Evolutionary conservation across 192 early-diverging fungal species (phyloP).

Genomic region (Dissophora ornata): DNA sequence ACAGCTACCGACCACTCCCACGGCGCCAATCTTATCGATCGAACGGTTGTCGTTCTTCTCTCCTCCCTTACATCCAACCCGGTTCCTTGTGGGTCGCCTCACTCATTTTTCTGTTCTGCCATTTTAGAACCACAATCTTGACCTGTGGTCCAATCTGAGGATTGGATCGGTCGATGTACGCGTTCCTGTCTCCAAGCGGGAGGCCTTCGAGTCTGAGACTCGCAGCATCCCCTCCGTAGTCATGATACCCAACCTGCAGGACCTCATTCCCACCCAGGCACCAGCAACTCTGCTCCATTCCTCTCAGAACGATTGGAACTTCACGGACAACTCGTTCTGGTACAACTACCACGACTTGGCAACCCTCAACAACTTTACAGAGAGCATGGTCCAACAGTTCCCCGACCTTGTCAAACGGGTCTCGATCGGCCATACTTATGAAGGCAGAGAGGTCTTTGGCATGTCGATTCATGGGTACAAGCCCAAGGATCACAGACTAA

Average conservation of each 20-base stretch:
- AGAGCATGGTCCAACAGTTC: slow-evolving; percentile 30
- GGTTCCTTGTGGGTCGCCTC: too few relatives aligned
- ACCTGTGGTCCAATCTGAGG: slow-evolving; percentile 42
- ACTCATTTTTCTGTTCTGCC: not conserved
- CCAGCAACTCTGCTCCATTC: slow-evolving; percentile 1
- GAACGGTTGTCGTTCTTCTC: too few relatives aligned
- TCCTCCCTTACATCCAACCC: too few relatives aligned
- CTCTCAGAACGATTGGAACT: slow-evolving; percentile 19
- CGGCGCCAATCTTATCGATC: too few relatives aligned
- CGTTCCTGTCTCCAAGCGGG: slow-evolving; percentile 16
- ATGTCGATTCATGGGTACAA: slow-evolving; percentile 50
- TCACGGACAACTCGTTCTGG: slow-evolving; percentile 35
- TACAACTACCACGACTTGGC: slow-evolving; percentile 30
- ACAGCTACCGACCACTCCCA: too few relatives aligned
- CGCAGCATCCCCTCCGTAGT: slow-evolving; percentile 13
- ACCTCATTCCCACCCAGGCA: slow-evolving; percentile 17
- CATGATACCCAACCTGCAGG: slow-evolving; percentile 38
- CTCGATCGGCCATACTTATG: slow-evolving; percentile 49
- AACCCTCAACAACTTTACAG: slow-evolving; percentile 46
- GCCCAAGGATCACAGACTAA: slow-evolving; percentile 17
- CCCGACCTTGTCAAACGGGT: slow-evolving; percentile 46
- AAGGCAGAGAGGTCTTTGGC: slow-evolving; percentile 53
- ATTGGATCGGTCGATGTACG: slow-evolving; percentile 47
- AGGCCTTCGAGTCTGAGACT: slow-evolving; percentile 3
- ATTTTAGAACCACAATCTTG: slow-evolving; percentile 29